Base-by-base conservation (phyloP, 306 rosid species). In the Geum urbanum region DNA sequence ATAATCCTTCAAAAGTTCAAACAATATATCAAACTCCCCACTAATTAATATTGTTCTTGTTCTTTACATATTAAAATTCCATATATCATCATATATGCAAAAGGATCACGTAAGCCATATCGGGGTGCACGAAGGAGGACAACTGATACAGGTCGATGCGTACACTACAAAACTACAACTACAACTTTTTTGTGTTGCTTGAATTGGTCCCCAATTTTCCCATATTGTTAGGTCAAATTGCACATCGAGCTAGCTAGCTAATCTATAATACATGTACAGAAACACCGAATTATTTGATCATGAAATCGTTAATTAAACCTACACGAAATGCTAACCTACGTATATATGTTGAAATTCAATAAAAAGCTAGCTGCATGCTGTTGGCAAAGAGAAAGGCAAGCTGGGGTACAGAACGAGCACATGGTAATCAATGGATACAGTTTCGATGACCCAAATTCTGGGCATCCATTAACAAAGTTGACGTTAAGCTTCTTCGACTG, bases 151-250 rank as follows among this genome's bases (percentile, higher is more conserved):
- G 27, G 27, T 24, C 27, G 27, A 24, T 24, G 27, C 2, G 27
- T 24, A 24, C 27, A 24, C 27, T 24, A 24, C 27, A 24, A 24
- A 24, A 24, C 27, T 24, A 24, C 27, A 24, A 24, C 27, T 24
- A 24, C 27, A 24, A 24, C 27, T 24, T 24, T 24, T 24, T 24
- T 24, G 27, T 2, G 27, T 24, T 24, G 27, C 27, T 0, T 24
- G 27, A 24, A 24, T n/a, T n/a, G n/a, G n/a, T 24, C 27, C 27
- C 27, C 27, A 24, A 24, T 24, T 24, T 22, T 35, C 19, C 53
- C 27, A 11, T 20, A 20, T 63, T 44, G 68, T 63, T 63, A 63
- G 68, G 68, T 19, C 39, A 44, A 18, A 44, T 18, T 46, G 37
- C 16, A 43, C 14, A 18, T 44, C n/a, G 27, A 24, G 27, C 27